Conservation (phyloP, 2,329 filamentous ascomycete genomes). For the Arthrinium puccinioides region DNA sequence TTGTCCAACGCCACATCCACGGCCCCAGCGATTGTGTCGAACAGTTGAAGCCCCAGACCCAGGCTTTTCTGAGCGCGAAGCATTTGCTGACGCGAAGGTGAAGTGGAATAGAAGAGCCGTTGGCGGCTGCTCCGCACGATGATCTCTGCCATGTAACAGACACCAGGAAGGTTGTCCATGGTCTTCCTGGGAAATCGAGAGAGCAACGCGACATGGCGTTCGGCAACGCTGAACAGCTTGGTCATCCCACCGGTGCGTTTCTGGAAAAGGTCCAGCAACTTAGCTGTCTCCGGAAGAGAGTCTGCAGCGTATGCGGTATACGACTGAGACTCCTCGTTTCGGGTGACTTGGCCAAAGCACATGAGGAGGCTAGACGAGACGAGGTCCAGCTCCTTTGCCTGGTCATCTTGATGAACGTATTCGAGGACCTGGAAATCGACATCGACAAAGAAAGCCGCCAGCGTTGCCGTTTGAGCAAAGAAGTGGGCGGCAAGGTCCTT, state of each 20-base stretch:
- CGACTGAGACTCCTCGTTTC: slow-evolving; percentile 22
- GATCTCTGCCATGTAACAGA: slow-evolving; percentile 19
- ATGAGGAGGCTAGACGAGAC: slow-evolving; percentile 38
- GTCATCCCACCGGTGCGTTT: slow-evolving; percentile 30
- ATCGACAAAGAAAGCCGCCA: slow-evolving; percentile 44
- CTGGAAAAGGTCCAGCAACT: slow-evolving; percentile 38
- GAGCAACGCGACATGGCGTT: slow-evolving; percentile 31
- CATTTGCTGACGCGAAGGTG: slow-evolving; percentile 9
- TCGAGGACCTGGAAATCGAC: slow-evolving; percentile 36
- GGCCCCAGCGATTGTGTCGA: slow-evolving; percentile 31
- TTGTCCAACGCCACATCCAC: slow-evolving; percentile 46
- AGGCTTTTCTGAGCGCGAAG: slow-evolving; percentile 27
- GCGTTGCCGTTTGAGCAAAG: slow-evolving; percentile 33
- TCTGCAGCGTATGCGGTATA: slow-evolving; percentile 24
- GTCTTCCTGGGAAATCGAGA: slow-evolving; percentile 36
- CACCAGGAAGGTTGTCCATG: slow-evolving; percentile 32
- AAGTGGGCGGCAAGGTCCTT: slow-evolving; percentile 22
- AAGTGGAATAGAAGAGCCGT: slow-evolving; percentile 11
- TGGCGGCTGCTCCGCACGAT: slow-evolving; percentile 22
- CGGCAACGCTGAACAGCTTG: slow-evolving; percentile 34
- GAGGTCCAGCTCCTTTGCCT: slow-evolving; percentile 28
- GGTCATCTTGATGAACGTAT: slow-evolving; percentile 14
- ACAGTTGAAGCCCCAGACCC: slow-evolving; percentile 34
- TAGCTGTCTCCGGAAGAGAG: slow-evolving; percentile 21
- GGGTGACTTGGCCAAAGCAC: slow-evolving; percentile 31